Percentiles rank a stretch among this genome's conserved stretches.
These are phyloP conservation scores for Candida manassasensis DNA, from an alignment of 805 yeast genomes.

Conservation along the genomic window DNA sequence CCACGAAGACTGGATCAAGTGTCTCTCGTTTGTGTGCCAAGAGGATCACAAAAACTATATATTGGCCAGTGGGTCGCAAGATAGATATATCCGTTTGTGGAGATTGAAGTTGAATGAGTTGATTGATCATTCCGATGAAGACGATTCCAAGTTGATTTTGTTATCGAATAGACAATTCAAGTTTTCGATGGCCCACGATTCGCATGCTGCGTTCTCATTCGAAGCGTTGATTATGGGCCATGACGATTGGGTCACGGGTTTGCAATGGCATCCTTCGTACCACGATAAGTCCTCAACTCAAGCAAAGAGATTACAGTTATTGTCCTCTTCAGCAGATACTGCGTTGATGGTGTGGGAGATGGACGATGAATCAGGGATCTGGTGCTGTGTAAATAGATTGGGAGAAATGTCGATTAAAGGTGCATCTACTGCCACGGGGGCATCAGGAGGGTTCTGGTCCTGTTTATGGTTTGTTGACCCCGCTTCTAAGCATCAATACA, in stretches of 20 bases:
- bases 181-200: conserved; percentile 35
- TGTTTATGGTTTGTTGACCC: conserved; percentile 58
- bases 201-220: conserved; percentile 59
- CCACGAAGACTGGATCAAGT: conserved; percentile 95
- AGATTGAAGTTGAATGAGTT: conserved; percentile 53
- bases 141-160: conserved; percentile 45
- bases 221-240: conserved; percentile 97
- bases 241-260: conserved; percentile 92
- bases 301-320: conserved; percentile 45
- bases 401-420: conserved; percentile 96
- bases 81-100: conserved; percentile 89
- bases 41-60: conserved; percentile 48
- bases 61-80: conserved; percentile 90
- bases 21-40: conserved; percentile 54
- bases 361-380: conserved; percentile 78
- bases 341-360: conserved; percentile 93
- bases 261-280: conserved; percentile 68
- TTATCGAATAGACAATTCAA: conserved; percentile 71
- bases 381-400: conserved; percentile 76
- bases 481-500: conserved; percentile 30
- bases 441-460: conserved; percentile 66
- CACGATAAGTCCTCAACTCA: conserved; percentile 1
- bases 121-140: conserved; percentile 56
- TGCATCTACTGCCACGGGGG: conserved; percentile 97
- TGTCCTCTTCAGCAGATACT: conserved; percentile 90